These are phyloP conservation scores for Sarocladiaceae sp. DNA, from an alignment of 2,329 filamentous ascomycete species.

Conservation along the genomic window DNA sequence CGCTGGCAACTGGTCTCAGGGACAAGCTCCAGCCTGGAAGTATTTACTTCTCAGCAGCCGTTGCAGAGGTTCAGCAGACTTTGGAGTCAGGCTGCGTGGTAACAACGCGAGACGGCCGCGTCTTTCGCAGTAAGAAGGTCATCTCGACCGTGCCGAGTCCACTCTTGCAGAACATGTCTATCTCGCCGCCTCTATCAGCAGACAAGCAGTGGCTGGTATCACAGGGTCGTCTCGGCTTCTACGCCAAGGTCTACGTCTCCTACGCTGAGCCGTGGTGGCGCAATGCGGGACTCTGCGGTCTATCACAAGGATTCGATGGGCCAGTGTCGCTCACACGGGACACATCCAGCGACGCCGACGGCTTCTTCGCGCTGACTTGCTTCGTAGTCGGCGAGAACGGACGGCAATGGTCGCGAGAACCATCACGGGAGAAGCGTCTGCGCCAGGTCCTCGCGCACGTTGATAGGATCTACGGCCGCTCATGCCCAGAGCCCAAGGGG, in stretches of 20 bases:
- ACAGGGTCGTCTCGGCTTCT: slow-evolving; percentile 33
- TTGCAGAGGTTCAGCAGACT: not conserved
- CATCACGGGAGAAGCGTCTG: slow-evolving; percentile 20
- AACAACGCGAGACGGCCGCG: not conserved
- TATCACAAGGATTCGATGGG: slow-evolving; percentile 33
- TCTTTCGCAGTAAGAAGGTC: slow-evolving; percentile 22
- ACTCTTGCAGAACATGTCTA: slow-evolving; percentile 37
- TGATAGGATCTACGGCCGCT: slow-evolving; percentile 19
- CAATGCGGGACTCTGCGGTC: slow-evolving; percentile 27
- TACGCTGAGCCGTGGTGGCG: slow-evolving; percentile 28
- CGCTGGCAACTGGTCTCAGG: not conserved
- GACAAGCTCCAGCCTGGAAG: not conserved
- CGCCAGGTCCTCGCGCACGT: slow-evolving; percentile 28
- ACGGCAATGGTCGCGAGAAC: slow-evolving; percentile 24
- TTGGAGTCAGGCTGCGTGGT: not conserved
- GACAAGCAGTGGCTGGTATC: slow-evolving; percentile 26
- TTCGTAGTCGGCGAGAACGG: slow-evolving; percentile 33
- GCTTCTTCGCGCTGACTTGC: slow-evolving; percentile 30
- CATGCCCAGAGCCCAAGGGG: slow-evolving; percentile 19
- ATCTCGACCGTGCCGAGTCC: slow-evolving; percentile 44
- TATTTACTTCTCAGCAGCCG: not conserved
- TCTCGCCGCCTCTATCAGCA: slow-evolving; percentile 36
- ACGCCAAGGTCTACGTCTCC: slow-evolving; percentile 34
- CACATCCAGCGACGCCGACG: slow-evolving; percentile 26
- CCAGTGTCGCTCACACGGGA: slow-evolving; percentile 34